Conservation (phyloP, 306 rosid genomes). For the Begonia peltatifolia region DNA sequence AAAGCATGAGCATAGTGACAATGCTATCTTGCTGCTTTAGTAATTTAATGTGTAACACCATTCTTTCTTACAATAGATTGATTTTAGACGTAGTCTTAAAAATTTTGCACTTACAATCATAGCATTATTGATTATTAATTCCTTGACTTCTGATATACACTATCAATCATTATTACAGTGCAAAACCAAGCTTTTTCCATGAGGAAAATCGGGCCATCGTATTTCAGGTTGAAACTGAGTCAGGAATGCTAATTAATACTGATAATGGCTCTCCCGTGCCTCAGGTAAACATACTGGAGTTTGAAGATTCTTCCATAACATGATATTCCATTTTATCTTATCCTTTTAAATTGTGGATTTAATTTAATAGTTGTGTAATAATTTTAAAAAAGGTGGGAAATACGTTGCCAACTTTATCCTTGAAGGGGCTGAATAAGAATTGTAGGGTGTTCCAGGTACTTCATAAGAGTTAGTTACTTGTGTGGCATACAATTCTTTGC, state of each 20-base stretch:
- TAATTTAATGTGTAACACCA: too few relatives aligned
- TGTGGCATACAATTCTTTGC: background rate
- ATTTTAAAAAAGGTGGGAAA: conserved; percentile 51
- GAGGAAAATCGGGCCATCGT: conserved; percentile 81
- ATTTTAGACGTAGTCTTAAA: background rate
- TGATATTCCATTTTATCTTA: background rate
- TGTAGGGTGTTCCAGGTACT: conserved; percentile 79
- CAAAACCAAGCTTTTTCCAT: conserved; percentile 90
- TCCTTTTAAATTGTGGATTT: conserved; percentile 6
- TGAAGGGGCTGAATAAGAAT: conserved; percentile 18
- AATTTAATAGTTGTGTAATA: background rate
- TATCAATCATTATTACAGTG: conserved; percentile 38
- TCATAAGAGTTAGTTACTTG: background rate
- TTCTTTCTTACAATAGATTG: too few relatives aligned
- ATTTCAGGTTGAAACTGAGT: conserved; percentile 78
- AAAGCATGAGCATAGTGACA: too few relatives aligned
- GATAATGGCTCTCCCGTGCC: conserved; percentile 95
- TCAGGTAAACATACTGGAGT: conserved; percentile 36
- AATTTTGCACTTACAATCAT: too few relatives aligned
- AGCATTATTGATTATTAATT: too few relatives aligned
- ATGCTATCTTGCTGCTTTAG: too few relatives aligned
- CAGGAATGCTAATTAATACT: conserved; percentile 88
- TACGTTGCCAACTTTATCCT: conserved; percentile 27
- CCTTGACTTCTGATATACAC: background rate
- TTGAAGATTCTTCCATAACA: background rate